A percentile compares a stretch with the other conserved stretches of the same genome.
Conservation (phyloP, 2,329 filamentous ascomycete species). For the Mycosphaerella sp. region DNA sequence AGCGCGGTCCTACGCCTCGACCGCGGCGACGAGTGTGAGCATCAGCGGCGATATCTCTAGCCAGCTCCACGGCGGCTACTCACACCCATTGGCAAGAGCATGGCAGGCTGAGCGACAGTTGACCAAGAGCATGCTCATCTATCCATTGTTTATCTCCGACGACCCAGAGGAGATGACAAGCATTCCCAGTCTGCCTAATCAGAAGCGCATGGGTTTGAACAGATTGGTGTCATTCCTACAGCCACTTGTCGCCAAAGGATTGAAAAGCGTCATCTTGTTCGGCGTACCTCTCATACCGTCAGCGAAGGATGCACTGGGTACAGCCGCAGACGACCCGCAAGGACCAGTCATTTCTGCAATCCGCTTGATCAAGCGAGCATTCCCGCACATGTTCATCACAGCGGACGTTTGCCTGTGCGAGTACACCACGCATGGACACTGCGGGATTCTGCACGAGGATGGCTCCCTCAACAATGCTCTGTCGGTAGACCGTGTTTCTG, state of each 20-base stretch:
- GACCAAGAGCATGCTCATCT: conserved; percentile 86
- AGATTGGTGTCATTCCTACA: conserved; percentile 77
- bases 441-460: conserved; percentile 89
- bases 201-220: conserved; percentile 82
- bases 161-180: conserved; percentile 84
- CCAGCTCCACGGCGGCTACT: conserved; percentile 49
- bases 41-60: conserved; percentile 48
- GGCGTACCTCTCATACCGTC: conserved; percentile 78
- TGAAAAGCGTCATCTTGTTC: conserved; percentile 90
- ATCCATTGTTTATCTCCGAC: conserved; percentile 94
- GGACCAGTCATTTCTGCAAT: conserved; percentile 88
- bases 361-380: conserved; percentile 72
- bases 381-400: conserved; percentile 85
- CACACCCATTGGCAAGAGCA: conserved; percentile 46
- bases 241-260: conserved; percentile 80
- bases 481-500: conserved; percentile 88
- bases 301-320: conserved; percentile 86
- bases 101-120: conserved; percentile 50
- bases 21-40: conserved; percentile 48
- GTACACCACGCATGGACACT: conserved; percentile 97
- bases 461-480: conserved; percentile 87
- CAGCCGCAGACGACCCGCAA: conserved; percentile 82
- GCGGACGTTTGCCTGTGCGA: conserved; percentile 96
- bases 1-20: conserved; percentile 47
- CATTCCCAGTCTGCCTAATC: conserved; percentile 86